Evolutionary conservation across 768 basidiomycete genomes (phyloP).

Genomic region (Agaricus subrufescens): DNA sequence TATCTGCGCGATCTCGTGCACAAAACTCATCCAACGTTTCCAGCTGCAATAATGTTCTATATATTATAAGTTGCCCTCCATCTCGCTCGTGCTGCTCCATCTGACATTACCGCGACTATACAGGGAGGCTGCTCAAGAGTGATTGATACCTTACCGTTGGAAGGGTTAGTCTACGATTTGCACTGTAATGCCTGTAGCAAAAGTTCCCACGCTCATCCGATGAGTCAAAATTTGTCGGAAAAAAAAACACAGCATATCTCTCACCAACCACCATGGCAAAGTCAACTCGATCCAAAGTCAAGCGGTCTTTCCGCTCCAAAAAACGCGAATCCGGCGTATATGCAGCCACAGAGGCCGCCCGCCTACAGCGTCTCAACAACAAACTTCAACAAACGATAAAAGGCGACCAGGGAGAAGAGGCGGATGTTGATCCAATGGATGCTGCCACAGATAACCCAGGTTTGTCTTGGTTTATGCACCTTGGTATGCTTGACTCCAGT

Average conservation of each 20-base stretch:
- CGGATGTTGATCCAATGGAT: slow-evolving; percentile 30
- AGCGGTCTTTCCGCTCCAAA: slow-evolving; percentile 71
- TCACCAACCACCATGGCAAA: slow-evolving; percentile 58
- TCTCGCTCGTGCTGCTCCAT: background rate
- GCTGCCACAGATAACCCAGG: slow-evolving; percentile 45
- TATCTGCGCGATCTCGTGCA: slow-evolving; percentile 3
- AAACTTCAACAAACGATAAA: slow-evolving; percentile 53
- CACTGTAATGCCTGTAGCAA: too few species aligned
- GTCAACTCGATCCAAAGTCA: slow-evolving; percentile 77
- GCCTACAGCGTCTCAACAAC: slow-evolving; percentile 64
- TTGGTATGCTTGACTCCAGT: slow-evolving; percentile 55
- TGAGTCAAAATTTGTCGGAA: background rate
- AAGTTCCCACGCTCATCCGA: background rate
- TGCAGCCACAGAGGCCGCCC: slow-evolving; percentile 73
- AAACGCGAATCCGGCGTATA: slow-evolving; percentile 75
- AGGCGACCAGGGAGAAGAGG: slow-evolving; percentile 32
- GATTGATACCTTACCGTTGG: slow-evolving; percentile 9
- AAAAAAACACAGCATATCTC: background rate
- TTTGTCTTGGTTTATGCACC: slow-evolving; percentile 59
- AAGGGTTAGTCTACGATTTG: too few species aligned
- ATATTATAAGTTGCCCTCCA: slow-evolving; percentile 71
- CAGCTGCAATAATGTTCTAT: slow-evolving; percentile 94
- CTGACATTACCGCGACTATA: slow-evolving; percentile 31
- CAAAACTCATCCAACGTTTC: slow-evolving; percentile 12
- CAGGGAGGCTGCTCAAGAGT: slow-evolving; percentile 72